Conservation (phyloP, 495 filamentous ascomycete genomes). For the Cetradonia linearis region DNA sequence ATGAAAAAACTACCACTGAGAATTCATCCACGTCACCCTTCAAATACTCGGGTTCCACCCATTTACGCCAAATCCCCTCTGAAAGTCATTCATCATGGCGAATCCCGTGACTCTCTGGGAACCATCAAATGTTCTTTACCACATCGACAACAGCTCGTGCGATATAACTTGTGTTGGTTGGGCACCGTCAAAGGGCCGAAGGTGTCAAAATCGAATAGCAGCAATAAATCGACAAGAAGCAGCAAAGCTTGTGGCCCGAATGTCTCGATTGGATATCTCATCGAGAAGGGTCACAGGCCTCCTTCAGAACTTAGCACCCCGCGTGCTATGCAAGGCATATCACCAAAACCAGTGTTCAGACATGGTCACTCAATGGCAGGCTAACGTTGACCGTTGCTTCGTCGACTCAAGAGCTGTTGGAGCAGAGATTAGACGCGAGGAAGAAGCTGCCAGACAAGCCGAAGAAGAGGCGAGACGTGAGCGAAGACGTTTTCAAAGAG, state of each 20-base stretch:
- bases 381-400: not conserved
- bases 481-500: not conserved
- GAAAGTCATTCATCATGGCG: not conserved
- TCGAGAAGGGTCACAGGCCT: not conserved
- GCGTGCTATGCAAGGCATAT: constrained; percentile 4
- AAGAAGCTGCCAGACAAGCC: not conserved
- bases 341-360: not conserved
- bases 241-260: not conserved
- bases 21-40: not conserved
- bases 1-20: not conserved
- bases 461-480: not conserved
- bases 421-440: not conserved
- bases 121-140: not conserved
- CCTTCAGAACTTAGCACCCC: constrained; percentile 1
- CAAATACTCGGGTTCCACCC: not conserved
- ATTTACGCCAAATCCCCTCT: not conserved
- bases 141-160: not conserved
- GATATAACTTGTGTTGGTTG: constrained; percentile 5
- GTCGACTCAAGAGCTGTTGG: too few species aligned
- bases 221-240: not conserved
- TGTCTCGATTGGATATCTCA: constrained; percentile 2
- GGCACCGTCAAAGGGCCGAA: not conserved
- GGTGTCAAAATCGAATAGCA: constrained; percentile 7
- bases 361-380: not conserved
- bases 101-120: constrained; percentile 1